These are phyloP conservation scores for Gremmenia infestans DNA, from an alignment of 2,329 filamentous ascomycete species.

Conservation along the genomic window DNA sequence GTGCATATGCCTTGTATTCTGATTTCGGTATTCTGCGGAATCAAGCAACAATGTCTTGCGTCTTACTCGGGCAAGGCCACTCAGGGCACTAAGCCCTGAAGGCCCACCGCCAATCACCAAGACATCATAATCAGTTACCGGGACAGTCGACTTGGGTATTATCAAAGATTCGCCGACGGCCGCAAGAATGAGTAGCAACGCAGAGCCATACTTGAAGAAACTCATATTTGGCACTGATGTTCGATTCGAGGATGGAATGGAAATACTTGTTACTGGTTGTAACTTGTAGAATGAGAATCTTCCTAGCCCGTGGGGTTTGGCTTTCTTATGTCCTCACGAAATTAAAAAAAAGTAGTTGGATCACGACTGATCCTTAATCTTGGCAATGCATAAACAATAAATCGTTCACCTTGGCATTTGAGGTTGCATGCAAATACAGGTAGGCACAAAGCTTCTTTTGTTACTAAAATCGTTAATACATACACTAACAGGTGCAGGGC, in stretches of 20 bases:
- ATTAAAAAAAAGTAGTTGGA: no score
- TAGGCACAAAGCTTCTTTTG: no score
- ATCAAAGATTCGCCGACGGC: neutral
- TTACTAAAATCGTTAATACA: no score
- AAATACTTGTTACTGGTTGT: neutral
- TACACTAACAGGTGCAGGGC: no score
- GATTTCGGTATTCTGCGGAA: conserved; percentile 38
- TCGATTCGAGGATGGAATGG: neutral
- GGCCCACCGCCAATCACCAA: conserved; percentile 36
- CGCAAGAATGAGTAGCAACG: neutral
- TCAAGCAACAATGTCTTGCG: conserved; percentile 40
- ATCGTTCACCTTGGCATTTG: no score
- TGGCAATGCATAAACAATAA: no score
- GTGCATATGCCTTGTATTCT: conserved; percentile 39
- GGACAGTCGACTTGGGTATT: neutral
- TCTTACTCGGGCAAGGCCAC: conserved; percentile 34
- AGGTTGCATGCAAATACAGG: no score
- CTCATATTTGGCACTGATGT: neutral
- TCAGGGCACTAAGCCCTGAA: conserved; percentile 38
- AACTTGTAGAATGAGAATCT: no score
- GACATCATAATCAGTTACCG: conserved; percentile 22
- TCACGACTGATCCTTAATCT: no score
- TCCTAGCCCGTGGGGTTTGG: no score
- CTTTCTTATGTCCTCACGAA: no score
- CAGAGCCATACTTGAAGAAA: neutral